Base-by-base conservation (phyloP, 129 eudicot genomes). In the Pulicaria dysenterica region DNA sequence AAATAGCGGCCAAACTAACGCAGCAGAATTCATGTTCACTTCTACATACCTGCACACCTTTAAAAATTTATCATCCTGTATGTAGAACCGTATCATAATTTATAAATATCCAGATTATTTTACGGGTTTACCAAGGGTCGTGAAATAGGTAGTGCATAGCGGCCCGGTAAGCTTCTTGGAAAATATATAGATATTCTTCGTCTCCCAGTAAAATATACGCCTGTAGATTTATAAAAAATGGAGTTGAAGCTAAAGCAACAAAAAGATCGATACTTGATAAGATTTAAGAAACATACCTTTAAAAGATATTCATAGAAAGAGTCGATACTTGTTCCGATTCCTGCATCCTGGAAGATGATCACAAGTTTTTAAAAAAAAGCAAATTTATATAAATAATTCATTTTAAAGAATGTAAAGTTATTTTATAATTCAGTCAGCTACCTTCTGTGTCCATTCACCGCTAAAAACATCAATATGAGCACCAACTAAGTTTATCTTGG, bases 391-490 rank as follows among this genome's bases (percentile, higher is more conserved):
- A 40, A 71, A 76, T 58, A 15, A 36, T 36, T 43, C 15, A 66
- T 1, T 10, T 67, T 36, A 58, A 37, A n/a, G 34, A 8, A 49
- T 17, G 12, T 11, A 39, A 12, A 59, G 17, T 11, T 37, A 9
- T 48, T 40, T 34, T 6, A 48, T 24, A 51, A 15, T 24, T 54
- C 19, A 17, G 68, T 16, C 34, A 67, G 45, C 16, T 6, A 94
- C 99, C 97, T 90, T 94, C 60, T 90, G 99, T 49, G 99, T 94
- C 99, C 99, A 94, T 88, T 94, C 97, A 64, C 99, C 97, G 13
- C 91, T 83, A 79, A 94, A 94, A 64, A 94, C 99, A 81, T 94
- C 88, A 14, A 94, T 90, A 84, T 94, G 99, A 65, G 99, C 99
- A 74, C 99, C 99, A 81, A 94, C 97, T 45, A 94, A 78, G 69